Percentiles rank a stretch among this genome's conserved stretches.
Conservation (phyloP, 768 basidiomycete genomes). For the Paxillus ammoniavirescens region DNA sequence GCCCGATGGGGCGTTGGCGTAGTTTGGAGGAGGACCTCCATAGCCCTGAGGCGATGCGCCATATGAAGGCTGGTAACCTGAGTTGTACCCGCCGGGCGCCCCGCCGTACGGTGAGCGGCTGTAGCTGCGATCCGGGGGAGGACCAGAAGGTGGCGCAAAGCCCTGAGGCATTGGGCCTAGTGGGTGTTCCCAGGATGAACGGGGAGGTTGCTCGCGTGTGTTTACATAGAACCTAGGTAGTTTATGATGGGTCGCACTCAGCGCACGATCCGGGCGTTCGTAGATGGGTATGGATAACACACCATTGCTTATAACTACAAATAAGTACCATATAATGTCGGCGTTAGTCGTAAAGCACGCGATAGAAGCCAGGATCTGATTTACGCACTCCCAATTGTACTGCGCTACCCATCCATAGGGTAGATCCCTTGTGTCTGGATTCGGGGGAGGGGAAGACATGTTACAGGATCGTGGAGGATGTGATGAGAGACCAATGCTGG, state of each 20-base stretch:
- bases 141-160: slow-evolving; percentile 37
- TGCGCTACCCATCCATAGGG: slow-evolving; percentile 70
- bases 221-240: slow-evolving; percentile 74
- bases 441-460: slow-evolving; percentile 46
- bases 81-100: slow-evolving; percentile 25
- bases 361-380: slow-evolving; percentile 17
- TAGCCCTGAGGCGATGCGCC: slow-evolving; percentile 16
- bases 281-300: slow-evolving; percentile 13
- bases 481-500: slow-evolving; percentile 9
- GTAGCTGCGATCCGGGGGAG: slow-evolving; percentile 40
- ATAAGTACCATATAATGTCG: slow-evolving; percentile 18
- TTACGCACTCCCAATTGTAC: slow-evolving; percentile 63
- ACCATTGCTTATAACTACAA: slow-evolving; percentile 68
- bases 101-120: slow-evolving; percentile 30
- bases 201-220: slow-evolving; percentile 57
- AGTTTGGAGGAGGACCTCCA: slow-evolving; percentile 14
- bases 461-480: slow-evolving; percentile 21
- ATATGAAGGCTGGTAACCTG: slow-evolving; percentile 17
- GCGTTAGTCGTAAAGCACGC: slow-evolving; percentile 18
- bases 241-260: not conserved
- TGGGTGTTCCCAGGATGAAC: slow-evolving; percentile 71
- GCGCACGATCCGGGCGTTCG: not conserved
- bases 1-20: slow-evolving; percentile 13
- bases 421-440: slow-evolving; percentile 58
- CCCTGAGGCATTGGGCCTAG: slow-evolving; percentile 41